Base-by-base conservation (phyloP, 2,329 filamentous ascomycete genomes). In the Teratosphaeriaceae sp. region DNA sequence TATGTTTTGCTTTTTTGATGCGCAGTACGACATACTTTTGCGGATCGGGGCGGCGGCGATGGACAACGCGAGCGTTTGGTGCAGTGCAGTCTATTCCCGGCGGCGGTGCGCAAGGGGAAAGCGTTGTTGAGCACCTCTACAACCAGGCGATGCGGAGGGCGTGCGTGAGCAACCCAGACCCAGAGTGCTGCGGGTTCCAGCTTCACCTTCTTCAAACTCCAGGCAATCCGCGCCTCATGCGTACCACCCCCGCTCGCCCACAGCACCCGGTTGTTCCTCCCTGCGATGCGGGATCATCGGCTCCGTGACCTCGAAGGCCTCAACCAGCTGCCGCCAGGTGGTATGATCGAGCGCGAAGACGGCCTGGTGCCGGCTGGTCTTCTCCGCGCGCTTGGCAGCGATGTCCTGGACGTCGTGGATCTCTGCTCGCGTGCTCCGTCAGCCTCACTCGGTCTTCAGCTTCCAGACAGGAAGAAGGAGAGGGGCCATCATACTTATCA, bases 281-380 rank as follows among this genome's bases (percentile, higher is more conserved):
- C 53, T 47, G 13, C 92, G 78, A 62, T 95, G 85, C n/a, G 82
- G 77, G 49, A 98, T 97, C 65, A 96, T 82, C 1, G 85, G 74
- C 50, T 87, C 73, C n/a, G 69, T 75, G 51, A 97, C 87, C 20
- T 83, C 70, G 57, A 89, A 94, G 0, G 78, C 79, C 8, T 84
- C 65, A 38, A 94, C 82, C 34, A 96, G 73, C 16, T 85, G 77
- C 52, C 79, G 71, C 90, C 90, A 98, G 0, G 78, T 85, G 1
- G 78, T 74, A 71, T 88, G 92, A 54, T 97, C 88, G 48, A 98
- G 78, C 11, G 85, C 83, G 60, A 97, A 79, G 18, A 98, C 83
- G 11, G 89, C 86, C 65, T 98, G 92, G 49, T 92, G 84, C 36
- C 66, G 70, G 31, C 62, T 63, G 16, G 51, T 51, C 54, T 85